Evolutionary conservation across 2,329 filamentous ascomycete species (phyloP).

Genomic region (Penicillium glabrum): DNA sequence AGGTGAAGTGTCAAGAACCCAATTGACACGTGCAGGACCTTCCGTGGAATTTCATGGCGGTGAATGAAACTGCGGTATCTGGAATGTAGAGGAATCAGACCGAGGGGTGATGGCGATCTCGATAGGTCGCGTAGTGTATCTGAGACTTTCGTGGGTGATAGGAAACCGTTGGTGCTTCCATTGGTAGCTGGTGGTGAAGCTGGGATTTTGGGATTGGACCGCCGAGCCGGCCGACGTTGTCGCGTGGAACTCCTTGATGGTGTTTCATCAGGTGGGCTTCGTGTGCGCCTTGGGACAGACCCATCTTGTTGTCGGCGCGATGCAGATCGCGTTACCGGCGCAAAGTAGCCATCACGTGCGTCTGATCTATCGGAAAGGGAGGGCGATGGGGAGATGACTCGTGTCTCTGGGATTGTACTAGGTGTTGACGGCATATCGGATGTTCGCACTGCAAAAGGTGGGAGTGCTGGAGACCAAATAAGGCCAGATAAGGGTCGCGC

Average conservation of each 20-base stretch:
- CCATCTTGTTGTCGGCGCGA: slow-evolving; percentile 54
- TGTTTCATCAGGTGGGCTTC: slow-evolving; percentile 23
- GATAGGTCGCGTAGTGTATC: slow-evolving; percentile 86
- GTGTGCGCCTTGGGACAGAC: slow-evolving; percentile 52
- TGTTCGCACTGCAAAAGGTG: slow-evolving; percentile 42
- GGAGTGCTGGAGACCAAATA: slow-evolving; percentile 44
- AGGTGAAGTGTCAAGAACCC: slow-evolving; percentile 89
- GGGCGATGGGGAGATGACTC: slow-evolving; percentile 87
- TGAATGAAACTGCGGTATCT: slow-evolving; percentile 91
- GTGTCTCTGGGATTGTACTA: slow-evolving; percentile 69
- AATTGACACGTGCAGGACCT: slow-evolving; percentile 90
- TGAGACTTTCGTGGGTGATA: slow-evolving; percentile 43
- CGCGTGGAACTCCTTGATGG: slow-evolving; percentile 45
- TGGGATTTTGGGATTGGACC: slow-evolving; percentile 40
- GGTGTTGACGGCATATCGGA: slow-evolving; percentile 46
- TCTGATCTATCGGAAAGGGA: slow-evolving; percentile 56
- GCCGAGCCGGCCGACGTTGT: slow-evolving; percentile 44
- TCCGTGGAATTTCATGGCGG: slow-evolving; percentile 94
- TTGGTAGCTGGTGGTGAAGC: slow-evolving; percentile 41
- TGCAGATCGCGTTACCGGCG: slow-evolving; percentile 74
- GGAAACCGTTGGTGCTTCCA: slow-evolving; percentile 36
- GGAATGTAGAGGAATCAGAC: slow-evolving; percentile 90
- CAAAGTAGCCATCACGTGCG: slow-evolving; percentile 64
- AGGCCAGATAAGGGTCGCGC: slow-evolving; percentile 26
- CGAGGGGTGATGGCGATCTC: slow-evolving; percentile 86